phyloP scores from a whole-genome alignment of 805 yeast species.

The Spathaspora hagerdaliae region DNA sequence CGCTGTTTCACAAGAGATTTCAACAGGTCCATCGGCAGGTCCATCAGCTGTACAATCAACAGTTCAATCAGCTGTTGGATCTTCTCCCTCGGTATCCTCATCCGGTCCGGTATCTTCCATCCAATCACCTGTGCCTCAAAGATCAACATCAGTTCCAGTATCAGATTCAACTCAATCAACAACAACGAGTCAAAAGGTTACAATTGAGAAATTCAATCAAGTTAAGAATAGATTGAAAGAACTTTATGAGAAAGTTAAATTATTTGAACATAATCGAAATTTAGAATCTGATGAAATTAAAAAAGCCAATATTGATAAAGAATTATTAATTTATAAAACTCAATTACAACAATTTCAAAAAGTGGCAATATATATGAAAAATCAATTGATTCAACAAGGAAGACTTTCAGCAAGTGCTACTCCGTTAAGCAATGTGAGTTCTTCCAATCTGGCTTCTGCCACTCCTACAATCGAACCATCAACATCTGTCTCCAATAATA shows the following conservation, averaged over 20 bases:
- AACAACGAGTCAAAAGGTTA: conserved; percentile 15
- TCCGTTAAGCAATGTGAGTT: conserved; percentile 1
- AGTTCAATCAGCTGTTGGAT: background rate
- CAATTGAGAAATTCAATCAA: conserved; percentile 37
- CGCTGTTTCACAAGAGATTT: background rate
- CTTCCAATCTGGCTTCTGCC: conserved; percentile 4
- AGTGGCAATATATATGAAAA: conserved; percentile 45
- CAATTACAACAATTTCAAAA: conserved; percentile 48
- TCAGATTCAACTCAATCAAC: background rate
- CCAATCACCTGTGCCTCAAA: conserved; percentile 13
- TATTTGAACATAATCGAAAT: conserved; percentile 35
- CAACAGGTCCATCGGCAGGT: background rate
- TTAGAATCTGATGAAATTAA: conserved; percentile 45
- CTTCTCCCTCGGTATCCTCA: conserved; percentile 10
- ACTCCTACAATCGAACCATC: background rate
- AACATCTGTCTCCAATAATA: background rate
- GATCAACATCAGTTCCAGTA: background rate
- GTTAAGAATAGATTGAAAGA: conserved; percentile 45
- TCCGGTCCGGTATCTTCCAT: conserved; percentile 18
- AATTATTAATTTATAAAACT: conserved; percentile 23
- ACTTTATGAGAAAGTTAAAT: conserved; percentile 39
- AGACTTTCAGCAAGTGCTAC: conserved; percentile 13
- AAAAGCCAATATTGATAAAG: conserved; percentile 1
- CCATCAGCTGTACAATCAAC: background rate
- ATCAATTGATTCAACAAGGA: conserved; percentile 33